Base-by-base conservation (phyloP, 441 rosid species). In the Aleurites moluccanus region DNA sequence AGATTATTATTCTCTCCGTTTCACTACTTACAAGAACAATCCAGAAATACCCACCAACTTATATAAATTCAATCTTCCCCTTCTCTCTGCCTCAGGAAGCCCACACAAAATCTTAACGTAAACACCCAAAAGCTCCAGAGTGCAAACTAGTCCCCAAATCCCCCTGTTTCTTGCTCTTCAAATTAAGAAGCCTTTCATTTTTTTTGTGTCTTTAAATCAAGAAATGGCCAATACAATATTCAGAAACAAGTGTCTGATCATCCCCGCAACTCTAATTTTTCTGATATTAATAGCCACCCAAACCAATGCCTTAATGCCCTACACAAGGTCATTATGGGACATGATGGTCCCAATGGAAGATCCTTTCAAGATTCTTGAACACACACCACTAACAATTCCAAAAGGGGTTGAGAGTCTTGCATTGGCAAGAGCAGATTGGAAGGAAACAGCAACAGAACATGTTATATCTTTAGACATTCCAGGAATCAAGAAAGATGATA, bases 361-460 rank as follows among this genome's bases (percentile, higher is more conserved):
- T 59, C 89, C 86, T 6, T 83, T 83, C 25, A 72, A 79, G 38
- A 74, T 85, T 65, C 83, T 85, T 0, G 88, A 88, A 55, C 86
- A 83, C 1, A 13, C 63, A 30, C 90, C 91, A 2, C 38, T 81
- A 0, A 59, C 84, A 42, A 44, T 83, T 66, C 73, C 88, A 0
- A 79, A 74, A 23, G 88, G 77, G 23, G 2, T 56, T 0, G 81
- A 82, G 4, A 23, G 79, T 0, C 23, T 85, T 8, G 75, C 88
- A 2, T 57, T 83, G 0, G 90, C 88, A 3, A 74, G 84, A 38
- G 86, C 85, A 1, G 88, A 88, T 69, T 86, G 90, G 88, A 85
- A 77, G 66, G 92, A 88, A 64, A 86, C 86, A 0, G 49, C 83
- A 0, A 45, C 67, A 0, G 40, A 73, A 11, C 90, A 85, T 18